These are phyloP conservation scores for Magnaporthiopsis rhizophila DNA, from an alignment of 2,329 filamentous ascomycete species.

Conservation along the genomic window DNA sequence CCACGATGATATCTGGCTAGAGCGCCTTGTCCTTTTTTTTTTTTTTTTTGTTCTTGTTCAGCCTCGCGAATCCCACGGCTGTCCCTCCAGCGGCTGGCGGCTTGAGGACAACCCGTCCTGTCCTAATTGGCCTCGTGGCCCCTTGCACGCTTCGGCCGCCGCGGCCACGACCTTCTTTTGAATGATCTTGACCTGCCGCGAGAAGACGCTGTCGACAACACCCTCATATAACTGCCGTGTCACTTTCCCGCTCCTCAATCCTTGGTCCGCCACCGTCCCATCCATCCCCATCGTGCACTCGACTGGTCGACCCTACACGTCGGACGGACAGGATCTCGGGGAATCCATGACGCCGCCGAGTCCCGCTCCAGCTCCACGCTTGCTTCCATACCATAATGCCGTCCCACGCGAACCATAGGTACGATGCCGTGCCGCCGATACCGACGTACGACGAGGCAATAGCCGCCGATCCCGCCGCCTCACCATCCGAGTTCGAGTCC, in stretches of 20 bases:
- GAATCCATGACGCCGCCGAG: not conserved
- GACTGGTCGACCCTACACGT: not conserved
- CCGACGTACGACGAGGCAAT: constrained; percentile 78
- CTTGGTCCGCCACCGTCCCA: not conserved
- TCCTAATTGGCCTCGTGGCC: not conserved
- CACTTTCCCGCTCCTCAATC: not conserved
- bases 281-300: not conserved
- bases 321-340: not conserved
- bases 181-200: not conserved
- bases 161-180: not conserved
- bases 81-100: not conserved
- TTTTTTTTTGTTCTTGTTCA: not conserved
- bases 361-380: not conserved
- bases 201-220: not conserved
- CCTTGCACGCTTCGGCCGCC: not conserved
- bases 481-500: constrained; percentile 61
- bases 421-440: constrained; percentile 63
- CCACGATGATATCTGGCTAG: not conserved
- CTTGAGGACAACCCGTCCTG: not conserved
- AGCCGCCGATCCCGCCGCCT: constrained; percentile 46
- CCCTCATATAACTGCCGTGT: not conserved
- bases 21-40: not conserved
- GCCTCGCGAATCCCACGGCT: not conserved
- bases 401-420: constrained; percentile 47
- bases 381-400: constrained; percentile 20